Evolutionary conservation across 2,329 filamentous ascomycete genomes (phyloP), one percentile per base, ranked within the genome.

Genomic region (Hypoxylon sp.): DNA sequence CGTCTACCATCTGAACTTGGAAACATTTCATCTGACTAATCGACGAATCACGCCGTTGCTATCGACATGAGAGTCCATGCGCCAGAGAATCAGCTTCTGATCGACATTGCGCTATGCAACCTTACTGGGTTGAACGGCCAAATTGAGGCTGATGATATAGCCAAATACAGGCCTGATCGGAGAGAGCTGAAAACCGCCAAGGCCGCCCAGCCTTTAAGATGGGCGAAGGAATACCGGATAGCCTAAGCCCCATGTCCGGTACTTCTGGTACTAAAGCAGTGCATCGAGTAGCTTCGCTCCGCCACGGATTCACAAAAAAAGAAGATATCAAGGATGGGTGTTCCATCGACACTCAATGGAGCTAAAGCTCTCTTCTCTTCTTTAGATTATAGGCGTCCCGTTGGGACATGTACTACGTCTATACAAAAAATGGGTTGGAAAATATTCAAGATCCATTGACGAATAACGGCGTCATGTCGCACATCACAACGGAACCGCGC

Each of bases 391-490:
- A 20, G 24, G 22, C 16, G 42, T 46, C 20, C 24, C 20, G 20
- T 6, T 12, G 26, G 36, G 32, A 48, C 46, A 36, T 32, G 24
- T 20, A 24, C 2, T 30, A 50, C 40, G 20, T 32, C 22, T 51
- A 6, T 51, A 20, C 12, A 14, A 33, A n/a, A 26, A 32, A 50
- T 57, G 32, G 1, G 26, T 64, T 46, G 24, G 24, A 7, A 50
- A 18, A n/a, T 8, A 45, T 42, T 3, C 45, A 53, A 28, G 12
- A 28, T 22, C 9, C 14, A 45, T 52, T 60, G 16, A 61, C 8
- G 20, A 54, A 49, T 44, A 18, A 52, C 46, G 45, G 16, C 24
- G 30, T 30, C 53, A 70, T 70, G 67, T 70, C 65, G 20, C 67
- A 70, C 24, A 65, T 70, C 32, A 50, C 30, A 16, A 70, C 62